Evolutionary conservation across 1,139 yeast genomes (phyloP).

Genomic region (Nadsonia starkeyi-henricii): DNA sequence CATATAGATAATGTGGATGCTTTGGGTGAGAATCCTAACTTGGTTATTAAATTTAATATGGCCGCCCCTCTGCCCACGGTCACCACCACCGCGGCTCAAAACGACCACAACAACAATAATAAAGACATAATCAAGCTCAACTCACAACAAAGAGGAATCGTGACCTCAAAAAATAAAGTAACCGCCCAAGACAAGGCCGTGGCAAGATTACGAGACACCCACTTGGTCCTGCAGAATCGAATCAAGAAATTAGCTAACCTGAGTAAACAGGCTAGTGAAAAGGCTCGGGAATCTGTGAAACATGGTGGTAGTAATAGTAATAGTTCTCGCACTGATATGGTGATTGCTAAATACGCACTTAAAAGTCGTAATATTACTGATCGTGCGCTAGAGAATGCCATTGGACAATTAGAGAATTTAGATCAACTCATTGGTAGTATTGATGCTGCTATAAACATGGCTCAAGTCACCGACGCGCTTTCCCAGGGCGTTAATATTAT

Average conservation of each 20-base stretch:
- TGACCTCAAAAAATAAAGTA: constrained; percentile 11
- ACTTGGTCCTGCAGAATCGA: constrained; percentile 15
- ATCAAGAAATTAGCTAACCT: constrained; percentile 15
- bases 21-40: neutral
- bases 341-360: constrained; percentile 19
- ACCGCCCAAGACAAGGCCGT: constrained; percentile 22
- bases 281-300: constrained; percentile 17
- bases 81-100: neutral
- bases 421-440: constrained; percentile 20
- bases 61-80: no score
- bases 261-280: constrained; percentile 12
- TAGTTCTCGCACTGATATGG: constrained; percentile 10
- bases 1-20: neutral
- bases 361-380: constrained; percentile 17
- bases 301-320: constrained; percentile 8
- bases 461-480: constrained; percentile 19
- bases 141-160: neutral
- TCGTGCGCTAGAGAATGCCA: constrained; percentile 17
- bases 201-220: constrained; percentile 18
- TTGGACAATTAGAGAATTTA: constrained; percentile 21
- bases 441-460: constrained; percentile 17
- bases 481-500: constrained; percentile 20
- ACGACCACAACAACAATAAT: neutral
- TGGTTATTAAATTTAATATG: neutral
- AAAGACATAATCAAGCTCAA: no score